Evolutionary conservation across 1,284 basidiomycete species (phyloP).

Genomic region (Marasmius fiardii): DNA sequence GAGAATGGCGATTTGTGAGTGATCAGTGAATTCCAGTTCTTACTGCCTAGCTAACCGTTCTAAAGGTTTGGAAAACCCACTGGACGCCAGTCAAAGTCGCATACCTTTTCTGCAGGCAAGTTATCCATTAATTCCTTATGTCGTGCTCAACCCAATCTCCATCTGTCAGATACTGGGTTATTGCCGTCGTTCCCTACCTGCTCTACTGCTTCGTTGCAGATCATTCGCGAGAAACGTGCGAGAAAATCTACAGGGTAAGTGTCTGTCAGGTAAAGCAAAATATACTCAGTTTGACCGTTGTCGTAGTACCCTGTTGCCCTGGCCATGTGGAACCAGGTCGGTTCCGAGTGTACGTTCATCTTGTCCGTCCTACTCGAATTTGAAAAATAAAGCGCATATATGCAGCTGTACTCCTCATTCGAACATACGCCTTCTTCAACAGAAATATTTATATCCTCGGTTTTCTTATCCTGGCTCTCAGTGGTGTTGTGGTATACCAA

Average conservation of each 20-base stretch:
- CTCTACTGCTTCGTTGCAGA: constrained; percentile 69
- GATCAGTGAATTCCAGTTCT: constrained; percentile 12
- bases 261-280: constrained; percentile 12
- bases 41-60: constrained; percentile 6
- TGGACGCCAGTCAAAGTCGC: constrained; percentile 80
- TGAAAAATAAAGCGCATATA: constrained; percentile 17
- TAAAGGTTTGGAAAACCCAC: constrained; percentile 71
- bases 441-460: constrained; percentile 62
- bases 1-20: constrained; percentile 72
- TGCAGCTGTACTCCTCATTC: constrained; percentile 69
- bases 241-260: constrained; percentile 62
- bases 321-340: constrained; percentile 83
- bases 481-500: constrained; percentile 72
- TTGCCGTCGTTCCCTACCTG: constrained; percentile 70
- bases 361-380: constrained; percentile 9
- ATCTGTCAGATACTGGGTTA: constrained; percentile 67
- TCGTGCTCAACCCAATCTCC: constrained; percentile 13
- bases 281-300: constrained; percentile 1
- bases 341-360: constrained; percentile 58
- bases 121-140: constrained; percentile 17
- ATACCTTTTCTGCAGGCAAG: constrained; percentile 76
- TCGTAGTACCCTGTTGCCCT: constrained; percentile 68
- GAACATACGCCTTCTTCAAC: constrained; percentile 82
- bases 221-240: constrained; percentile 57
- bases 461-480: constrained; percentile 57